Base-by-base conservation (phyloP, 1,139 yeast species). In the Pichia sp. region DNA sequence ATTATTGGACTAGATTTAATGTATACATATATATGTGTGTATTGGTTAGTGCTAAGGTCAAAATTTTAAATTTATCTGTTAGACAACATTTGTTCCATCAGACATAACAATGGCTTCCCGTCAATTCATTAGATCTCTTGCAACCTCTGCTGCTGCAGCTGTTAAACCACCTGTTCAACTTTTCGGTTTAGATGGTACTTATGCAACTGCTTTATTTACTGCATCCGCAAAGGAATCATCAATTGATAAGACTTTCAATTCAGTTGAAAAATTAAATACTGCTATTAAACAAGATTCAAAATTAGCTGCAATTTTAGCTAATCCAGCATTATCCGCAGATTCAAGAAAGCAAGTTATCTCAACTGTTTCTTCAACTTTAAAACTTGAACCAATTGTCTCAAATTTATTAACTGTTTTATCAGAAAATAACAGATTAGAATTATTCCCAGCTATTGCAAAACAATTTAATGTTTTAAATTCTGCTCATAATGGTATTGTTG, bases 111-210 rank as follows among this genome's bases (percentile, higher is more conserved):
- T 78, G 80, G 76, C 78, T 57, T 71, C 82, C 60, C 83, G 86
- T 74, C 73, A 76, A 59, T 80, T 82, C 67, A 65, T 73, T 66
- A 84, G 92, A 72, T 70, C 83, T 51, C 68, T 87, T 73, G 64
- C 64, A 40, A 56, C 63, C 27, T 59, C 62, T 33, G 56, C 60
- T 39, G 46, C 61, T 41, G 70, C 86, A 49, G 76, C 85, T 56
- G 75, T 77, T 61, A 82, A 81, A 68, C 94, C 95, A 51, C 97
- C 97, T 49, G 84, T 90, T 55, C 96, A 89, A 76, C 78, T 92
- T 67, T 90, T 79, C 63, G 98, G 98, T 55, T 72, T 92, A 56
- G 97, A 90, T 58, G 98, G 97, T 64, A 89, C 97, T 53, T 92
- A 92, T 67, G 98, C 98, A 60, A 78, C 87, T 51, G 97, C 99